Percentiles rank a stretch among this genome's conserved stretches.
phyloP scores from a whole-genome alignment of 768 basidiomycete genomes.

The Boletus sp. region DNA sequence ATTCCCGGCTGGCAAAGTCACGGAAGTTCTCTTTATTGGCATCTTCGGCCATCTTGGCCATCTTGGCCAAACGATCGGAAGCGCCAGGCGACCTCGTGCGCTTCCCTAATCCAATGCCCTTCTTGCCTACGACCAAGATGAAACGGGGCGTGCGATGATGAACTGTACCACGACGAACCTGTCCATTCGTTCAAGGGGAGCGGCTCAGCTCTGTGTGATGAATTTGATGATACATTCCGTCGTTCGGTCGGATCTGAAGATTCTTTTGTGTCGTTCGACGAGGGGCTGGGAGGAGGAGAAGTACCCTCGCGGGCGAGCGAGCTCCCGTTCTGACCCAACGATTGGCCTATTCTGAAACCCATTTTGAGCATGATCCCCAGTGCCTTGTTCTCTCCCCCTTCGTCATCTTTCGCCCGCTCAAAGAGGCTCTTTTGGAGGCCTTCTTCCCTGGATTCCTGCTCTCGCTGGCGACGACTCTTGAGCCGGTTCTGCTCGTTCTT shows the following conservation, averaged over 20 bases:
- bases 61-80: slow-evolving; percentile 66
- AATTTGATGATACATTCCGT: slow-evolving; percentile 1
- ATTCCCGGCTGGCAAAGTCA: slow-evolving; percentile 68
- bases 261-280: slow-evolving; percentile 3
- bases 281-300: slow-evolving; percentile 3
- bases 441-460: slow-evolving; percentile 73
- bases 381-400: slow-evolving; percentile 61
- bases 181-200: slow-evolving; percentile 79
- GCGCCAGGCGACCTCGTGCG: slow-evolving; percentile 64
- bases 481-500: slow-evolving; percentile 67
- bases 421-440: slow-evolving; percentile 81
- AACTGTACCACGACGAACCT: slow-evolving; percentile 46
- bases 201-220: slow-evolving; percentile 59
- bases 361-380: slow-evolving; percentile 91
- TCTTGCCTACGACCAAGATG: slow-evolving; percentile 54
- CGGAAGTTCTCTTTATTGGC: slow-evolving; percentile 60
- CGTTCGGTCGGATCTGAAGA: slow-evolving; percentile 1
- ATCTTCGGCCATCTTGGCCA: slow-evolving; percentile 60
- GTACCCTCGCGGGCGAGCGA: slow-evolving; percentile 2
- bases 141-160: background rate
- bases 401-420: slow-evolving; percentile 61
- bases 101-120: slow-evolving; percentile 71
- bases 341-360: slow-evolving; percentile 86
- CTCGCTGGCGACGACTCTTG: slow-evolving; percentile 64
- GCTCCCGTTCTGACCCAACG: slow-evolving; percentile 51